Conservation (phyloP, 257 asterid species). For the Nicotiana undulata region DNA sequence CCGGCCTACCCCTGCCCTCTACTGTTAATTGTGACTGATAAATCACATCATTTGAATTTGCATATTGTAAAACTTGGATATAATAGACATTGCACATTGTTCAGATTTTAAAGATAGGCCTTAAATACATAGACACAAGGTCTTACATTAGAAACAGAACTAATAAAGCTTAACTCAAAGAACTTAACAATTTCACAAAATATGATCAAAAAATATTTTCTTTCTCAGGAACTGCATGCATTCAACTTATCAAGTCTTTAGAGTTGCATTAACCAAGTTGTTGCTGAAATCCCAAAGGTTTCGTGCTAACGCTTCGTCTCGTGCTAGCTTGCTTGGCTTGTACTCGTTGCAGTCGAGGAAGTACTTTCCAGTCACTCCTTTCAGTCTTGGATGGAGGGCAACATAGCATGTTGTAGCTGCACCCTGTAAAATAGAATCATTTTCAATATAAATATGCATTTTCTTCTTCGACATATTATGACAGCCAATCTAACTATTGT, state of each 20-base stretch:
- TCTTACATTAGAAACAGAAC: background rate
- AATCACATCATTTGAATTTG: too few species aligned
- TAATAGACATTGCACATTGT: too few species aligned
- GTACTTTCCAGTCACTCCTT: slow-evolving; percentile 54
- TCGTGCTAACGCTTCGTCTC: slow-evolving; percentile 36
- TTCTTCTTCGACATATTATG: background rate
- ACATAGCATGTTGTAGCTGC: slow-evolving; percentile 78
- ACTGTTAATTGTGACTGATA: too few species aligned
- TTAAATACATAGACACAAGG: background rate
- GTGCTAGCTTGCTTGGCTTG: slow-evolving; percentile 31
- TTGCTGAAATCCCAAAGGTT: slow-evolving; percentile 68
- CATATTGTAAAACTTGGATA: too few species aligned
- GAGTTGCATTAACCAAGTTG: slow-evolving; percentile 41
- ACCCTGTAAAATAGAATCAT: slow-evolving; percentile 30
- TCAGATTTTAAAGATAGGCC: too few species aligned
- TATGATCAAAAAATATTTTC: background rate
- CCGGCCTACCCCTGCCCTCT: too few species aligned
- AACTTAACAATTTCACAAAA: background rate
- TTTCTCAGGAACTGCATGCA: background rate
- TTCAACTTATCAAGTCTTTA: slow-evolving; percentile 10
- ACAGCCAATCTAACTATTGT: background rate
- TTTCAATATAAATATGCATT: background rate
- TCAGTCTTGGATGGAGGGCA: slow-evolving; percentile 51
- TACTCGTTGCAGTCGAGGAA: slow-evolving; percentile 48
- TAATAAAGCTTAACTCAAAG: background rate